Evolutionary conservation across 2,329 filamentous ascomycete species (phyloP).

Genomic region (Penicillium sp.): DNA sequence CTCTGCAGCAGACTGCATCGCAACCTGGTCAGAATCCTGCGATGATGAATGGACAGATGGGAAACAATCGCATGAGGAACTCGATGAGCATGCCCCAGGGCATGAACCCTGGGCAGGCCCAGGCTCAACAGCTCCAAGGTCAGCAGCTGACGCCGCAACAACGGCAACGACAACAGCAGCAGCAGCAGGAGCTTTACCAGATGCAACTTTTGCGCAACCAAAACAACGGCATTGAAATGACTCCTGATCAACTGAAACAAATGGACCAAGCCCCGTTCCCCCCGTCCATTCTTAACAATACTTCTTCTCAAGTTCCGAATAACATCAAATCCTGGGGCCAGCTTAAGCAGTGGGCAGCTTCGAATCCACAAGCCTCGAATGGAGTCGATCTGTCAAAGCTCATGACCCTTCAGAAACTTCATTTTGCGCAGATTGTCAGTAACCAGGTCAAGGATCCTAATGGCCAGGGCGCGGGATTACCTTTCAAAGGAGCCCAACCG

Average conservation of each 20-base stretch:
- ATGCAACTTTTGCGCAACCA: conserved; percentile 33
- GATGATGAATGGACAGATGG: conserved; percentile 32
- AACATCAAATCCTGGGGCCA: conserved; percentile 53
- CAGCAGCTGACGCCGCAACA: conserved; percentile 33
- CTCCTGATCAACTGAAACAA: conserved; percentile 37
- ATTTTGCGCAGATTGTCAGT: conserved; percentile 40
- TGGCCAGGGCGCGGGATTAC: conserved; percentile 21
- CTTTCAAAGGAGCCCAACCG: conserved; percentile 26
- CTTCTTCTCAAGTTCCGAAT: conserved; percentile 43
- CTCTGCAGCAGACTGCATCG: conserved; percentile 28
- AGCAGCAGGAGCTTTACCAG: conserved; percentile 30
- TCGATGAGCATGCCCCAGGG: conserved; percentile 34
- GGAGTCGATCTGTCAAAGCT: conserved; percentile 41
- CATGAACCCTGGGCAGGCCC: conserved; percentile 25
- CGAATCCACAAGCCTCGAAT: conserved; percentile 44
- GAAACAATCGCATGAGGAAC: conserved; percentile 33
- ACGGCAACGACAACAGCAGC: conserved; percentile 27
- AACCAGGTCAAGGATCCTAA: conserved; percentile 27
- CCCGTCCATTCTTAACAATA: conserved; percentile 29
- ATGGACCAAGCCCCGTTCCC: conserved; percentile 43
- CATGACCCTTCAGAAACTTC: conserved; percentile 39
- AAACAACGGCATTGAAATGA: conserved; percentile 35
- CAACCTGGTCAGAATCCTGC: conserved; percentile 32
- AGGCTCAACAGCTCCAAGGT: conserved; percentile 30
- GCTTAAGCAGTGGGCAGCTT: conserved; percentile 50